phyloP scores from a whole-genome alignment of 1,284 basidiomycete genomes.

The Ganoderma multipileum region DNA sequence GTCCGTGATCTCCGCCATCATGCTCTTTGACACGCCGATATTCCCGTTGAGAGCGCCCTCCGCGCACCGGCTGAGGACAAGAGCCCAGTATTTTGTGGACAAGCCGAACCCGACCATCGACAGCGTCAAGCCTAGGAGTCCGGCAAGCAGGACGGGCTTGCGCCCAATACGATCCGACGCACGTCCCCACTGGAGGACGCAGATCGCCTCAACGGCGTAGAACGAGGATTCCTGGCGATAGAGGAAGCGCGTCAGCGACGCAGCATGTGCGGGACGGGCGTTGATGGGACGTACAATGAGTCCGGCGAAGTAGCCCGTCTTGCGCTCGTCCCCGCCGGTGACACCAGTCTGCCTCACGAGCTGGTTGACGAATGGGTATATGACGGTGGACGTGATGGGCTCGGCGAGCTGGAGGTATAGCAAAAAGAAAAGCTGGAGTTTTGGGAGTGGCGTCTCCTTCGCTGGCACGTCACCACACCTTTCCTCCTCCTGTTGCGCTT shows the following conservation, averaged over 20 bases:
- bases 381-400: constrained; percentile 65
- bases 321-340: constrained; percentile 60
- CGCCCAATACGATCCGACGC: constrained; percentile 72
- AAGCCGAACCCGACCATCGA: constrained; percentile 76
- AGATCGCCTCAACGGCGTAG: constrained; percentile 68
- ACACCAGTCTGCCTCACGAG: constrained; percentile 66
- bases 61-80: constrained; percentile 58
- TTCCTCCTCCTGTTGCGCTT: background rate
- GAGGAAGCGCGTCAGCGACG: constrained; percentile 1
- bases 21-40: constrained; percentile 73
- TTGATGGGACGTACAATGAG: constrained; percentile 49
- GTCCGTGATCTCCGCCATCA: constrained; percentile 75
- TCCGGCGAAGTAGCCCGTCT: constrained; percentile 60
- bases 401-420: constrained; percentile 64
- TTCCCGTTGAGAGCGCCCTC: constrained; percentile 61
- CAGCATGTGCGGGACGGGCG: background rate
- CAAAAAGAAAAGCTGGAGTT: constrained; percentile 66
- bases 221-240: constrained; percentile 69
- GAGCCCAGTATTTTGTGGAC: constrained; percentile 62
- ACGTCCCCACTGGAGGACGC: constrained; percentile 73
- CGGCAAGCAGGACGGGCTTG: constrained; percentile 70
- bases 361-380: constrained; percentile 61
- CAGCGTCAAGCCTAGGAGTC: constrained; percentile 67
- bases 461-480: background rate
- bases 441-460: constrained; percentile 63